These are phyloP conservation scores for Trypanosoma conorhini DNA, from an alignment of 208 protist genomes.

Conservation along the genomic window DNA sequence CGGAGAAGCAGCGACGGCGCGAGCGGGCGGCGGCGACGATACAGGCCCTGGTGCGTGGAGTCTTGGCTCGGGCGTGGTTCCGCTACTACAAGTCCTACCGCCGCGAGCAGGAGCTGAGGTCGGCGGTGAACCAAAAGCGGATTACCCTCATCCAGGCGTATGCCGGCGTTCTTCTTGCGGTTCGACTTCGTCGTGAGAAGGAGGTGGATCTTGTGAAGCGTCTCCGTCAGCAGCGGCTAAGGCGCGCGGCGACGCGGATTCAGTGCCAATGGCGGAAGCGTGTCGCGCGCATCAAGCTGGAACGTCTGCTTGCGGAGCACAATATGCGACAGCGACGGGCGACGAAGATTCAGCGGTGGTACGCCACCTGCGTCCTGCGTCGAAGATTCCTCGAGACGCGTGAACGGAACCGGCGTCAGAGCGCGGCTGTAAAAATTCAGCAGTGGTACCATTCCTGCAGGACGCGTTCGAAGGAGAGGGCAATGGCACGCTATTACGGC, in stretches of 20 bases:
- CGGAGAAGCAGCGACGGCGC: slow-evolving; percentile 41
- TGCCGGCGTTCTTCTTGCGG: slow-evolving; percentile 42
- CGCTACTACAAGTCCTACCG: slow-evolving; percentile 78
- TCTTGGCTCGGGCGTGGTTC: slow-evolving; percentile 85
- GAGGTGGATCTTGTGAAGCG: slow-evolving; percentile 30
- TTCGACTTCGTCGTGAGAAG: slow-evolving; percentile 16
- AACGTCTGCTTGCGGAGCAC: slow-evolving; percentile 65
- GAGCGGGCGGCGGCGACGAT: slow-evolving; percentile 65
- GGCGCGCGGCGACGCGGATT: slow-evolving; percentile 51
- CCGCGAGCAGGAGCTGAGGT: slow-evolving; percentile 68
- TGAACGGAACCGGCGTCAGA: slow-evolving; percentile 39
- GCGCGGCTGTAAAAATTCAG: slow-evolving; percentile 59
- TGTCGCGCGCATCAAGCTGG: slow-evolving; percentile 53
- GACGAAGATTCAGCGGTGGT: slow-evolving; percentile 64
- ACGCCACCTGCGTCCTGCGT: slow-evolving; percentile 52
- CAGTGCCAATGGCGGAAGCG: slow-evolving; percentile 78
- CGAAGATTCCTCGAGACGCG: slow-evolving; percentile 48
- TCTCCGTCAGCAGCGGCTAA: slow-evolving; percentile 31
- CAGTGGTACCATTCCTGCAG: slow-evolving; percentile 50
- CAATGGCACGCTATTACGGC: slow-evolving; percentile 69
- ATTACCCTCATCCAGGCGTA: slow-evolving; percentile 68
- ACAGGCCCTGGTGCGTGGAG: slow-evolving; percentile 76
- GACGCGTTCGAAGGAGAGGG: slow-evolving; percentile 51
- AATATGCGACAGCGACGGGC: slow-evolving; percentile 44
- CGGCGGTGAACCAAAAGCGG: slow-evolving; percentile 57